phyloP scores from a whole-genome alignment of 2,329 filamentous ascomycete genomes.

The Beauveria bassiana region DNA sequence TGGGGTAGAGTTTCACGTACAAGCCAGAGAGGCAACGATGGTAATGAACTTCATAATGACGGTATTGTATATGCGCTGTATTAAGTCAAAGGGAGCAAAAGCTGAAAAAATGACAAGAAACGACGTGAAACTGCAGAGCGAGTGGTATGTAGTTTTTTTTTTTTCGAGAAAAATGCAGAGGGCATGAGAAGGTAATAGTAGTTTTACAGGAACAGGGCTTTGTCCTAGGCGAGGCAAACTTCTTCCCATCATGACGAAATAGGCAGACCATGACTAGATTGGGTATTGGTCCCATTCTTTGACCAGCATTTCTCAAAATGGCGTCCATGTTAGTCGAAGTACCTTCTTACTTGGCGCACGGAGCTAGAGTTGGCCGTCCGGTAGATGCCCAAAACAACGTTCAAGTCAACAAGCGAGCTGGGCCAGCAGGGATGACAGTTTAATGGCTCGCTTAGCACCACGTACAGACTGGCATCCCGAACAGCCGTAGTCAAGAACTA shows the following conservation, averaged over 20 bases:
- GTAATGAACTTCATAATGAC: constrained; percentile 9
- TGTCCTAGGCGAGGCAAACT: neutral
- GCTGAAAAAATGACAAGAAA: neutral
- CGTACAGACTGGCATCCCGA: neutral
- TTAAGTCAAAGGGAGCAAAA: neutral
- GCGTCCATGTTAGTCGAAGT: neutral
- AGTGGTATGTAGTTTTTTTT: neutral
- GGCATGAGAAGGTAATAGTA: neutral
- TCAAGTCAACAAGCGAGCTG: neutral
- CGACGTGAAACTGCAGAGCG: neutral
- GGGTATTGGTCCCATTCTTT: neutral
- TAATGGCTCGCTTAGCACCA: neutral
- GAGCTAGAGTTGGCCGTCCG: neutral
- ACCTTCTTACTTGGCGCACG: neutral
- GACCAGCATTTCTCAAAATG: neutral
- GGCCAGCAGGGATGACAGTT: neutral
- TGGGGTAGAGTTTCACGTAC: neutral
- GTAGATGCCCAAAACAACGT: no score
- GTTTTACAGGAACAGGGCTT: neutral
- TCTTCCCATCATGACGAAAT: neutral
- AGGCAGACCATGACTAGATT: neutral
- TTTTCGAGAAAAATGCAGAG: neutral
- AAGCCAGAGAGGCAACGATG: constrained; percentile 1
- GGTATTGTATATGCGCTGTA: neutral
- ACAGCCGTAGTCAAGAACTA: neutral